Base-by-base conservation (phyloP, 768 basidiomycete genomes). In the Tricholoma saponaceum region DNA sequence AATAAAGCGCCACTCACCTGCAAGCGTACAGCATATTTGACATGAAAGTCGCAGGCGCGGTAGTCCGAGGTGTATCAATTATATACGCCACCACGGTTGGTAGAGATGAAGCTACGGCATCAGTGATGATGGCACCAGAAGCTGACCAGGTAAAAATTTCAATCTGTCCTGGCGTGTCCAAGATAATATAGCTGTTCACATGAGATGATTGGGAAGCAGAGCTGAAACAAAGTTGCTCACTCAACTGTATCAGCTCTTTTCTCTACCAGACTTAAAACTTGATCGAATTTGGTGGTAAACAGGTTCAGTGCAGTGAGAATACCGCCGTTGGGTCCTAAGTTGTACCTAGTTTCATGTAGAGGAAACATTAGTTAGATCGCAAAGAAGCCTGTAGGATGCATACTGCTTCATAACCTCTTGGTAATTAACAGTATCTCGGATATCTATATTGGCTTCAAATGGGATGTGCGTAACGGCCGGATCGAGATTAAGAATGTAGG, bases 61-160 rank as follows among this genome's bases (percentile, higher is more conserved):
- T 89, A 18, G 93, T 94, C 60, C 97, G 81, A 20, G 97, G 97
- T 3, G 97, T 99, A 72, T 99, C 97, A 63, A 99, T 93, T 59
- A 99, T 83, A 68, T 98, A 99, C 14, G 97, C 97, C 33, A 99
- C 86, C 32, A 96, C 92, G 1, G 97, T 89, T 5, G 97, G 97
- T 57, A 98, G 77, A 0, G 95, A 85, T 2, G 92, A 91, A 0
- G 97, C 97, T 41, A 99, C 80, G 16, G 97, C 92, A 68, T 98
- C 95, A 41, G 97, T 99, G 65, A 99, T 98, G 67, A 99, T 99
- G 10, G 96, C 89, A 4, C 97, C 97, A 47, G 95, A 98, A 1
- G 97, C 97, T 0, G 95, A 98, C 97, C 97, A 99, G 51, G 97
- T 99, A 69, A 99, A 99, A 62, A 98, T 99, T 74, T 99, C 97